These are phyloP conservation scores for Fraxinus greggii DNA, from an alignment of 305 asterid genomes.

Conservation along the genomic window DNA sequence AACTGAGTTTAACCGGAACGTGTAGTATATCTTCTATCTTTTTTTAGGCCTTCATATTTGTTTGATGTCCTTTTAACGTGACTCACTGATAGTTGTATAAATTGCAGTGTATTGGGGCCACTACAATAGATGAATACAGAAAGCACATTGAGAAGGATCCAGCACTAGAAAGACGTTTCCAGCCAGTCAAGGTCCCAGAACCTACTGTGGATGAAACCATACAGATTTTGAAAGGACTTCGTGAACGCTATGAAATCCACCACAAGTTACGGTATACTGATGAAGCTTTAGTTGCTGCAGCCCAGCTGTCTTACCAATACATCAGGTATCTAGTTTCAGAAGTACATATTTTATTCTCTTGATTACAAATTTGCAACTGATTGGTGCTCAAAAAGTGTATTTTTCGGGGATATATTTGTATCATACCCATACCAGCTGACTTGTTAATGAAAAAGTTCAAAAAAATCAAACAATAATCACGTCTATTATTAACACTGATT, in stretches of 20 bases:
- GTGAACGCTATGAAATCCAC: constrained; percentile 93
- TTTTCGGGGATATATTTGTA: not conserved
- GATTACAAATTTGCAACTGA: not conserved
- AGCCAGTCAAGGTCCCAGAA: constrained; percentile 98
- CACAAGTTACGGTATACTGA: constrained; percentile 98
- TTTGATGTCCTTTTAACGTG: not conserved
- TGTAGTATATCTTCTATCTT: not conserved
- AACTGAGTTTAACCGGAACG: not conserved
- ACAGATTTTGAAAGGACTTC: constrained; percentile 85
- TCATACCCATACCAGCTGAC: not conserved
- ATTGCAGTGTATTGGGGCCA: constrained; percentile 90
- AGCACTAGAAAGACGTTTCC: constrained; percentile 91
- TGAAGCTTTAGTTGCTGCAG: constrained; percentile 86
- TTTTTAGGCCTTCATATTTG: not conserved
- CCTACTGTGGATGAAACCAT: constrained; percentile 93
- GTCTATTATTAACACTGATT: not conserved
- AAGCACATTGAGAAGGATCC: constrained; percentile 98
- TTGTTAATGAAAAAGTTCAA: not conserved
- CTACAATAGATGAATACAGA: constrained; percentile 92
- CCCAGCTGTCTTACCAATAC: constrained; percentile 85
- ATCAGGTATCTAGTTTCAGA: constrained; percentile 56
- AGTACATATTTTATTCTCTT: not conserved
- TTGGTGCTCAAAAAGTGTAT: not conserved
- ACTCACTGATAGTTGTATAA: not conserved
- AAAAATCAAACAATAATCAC: not conserved